A percentile compares a stretch with the other conserved stretches of the same genome.
Conservation (phyloP, 83 land plant genomes). For the Picea abies region DNA sequence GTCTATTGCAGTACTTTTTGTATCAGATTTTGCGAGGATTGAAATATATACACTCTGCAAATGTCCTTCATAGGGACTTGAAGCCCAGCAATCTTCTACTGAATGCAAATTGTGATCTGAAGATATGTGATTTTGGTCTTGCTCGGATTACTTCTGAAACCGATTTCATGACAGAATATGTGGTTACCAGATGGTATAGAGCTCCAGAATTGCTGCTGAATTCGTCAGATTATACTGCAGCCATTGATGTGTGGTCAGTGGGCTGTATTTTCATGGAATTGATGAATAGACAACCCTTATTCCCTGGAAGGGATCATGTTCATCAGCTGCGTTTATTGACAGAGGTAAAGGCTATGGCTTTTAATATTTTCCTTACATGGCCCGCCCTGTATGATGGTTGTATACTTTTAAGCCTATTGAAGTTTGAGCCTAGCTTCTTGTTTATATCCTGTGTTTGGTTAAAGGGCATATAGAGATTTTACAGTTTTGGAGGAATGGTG, state of each 20-base stretch:
- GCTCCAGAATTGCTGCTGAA: slow-evolving; percentile 77
- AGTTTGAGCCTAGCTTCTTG: no score
- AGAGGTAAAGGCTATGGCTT: slow-evolving; percentile 35
- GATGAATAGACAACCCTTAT: slow-evolving; percentile 63
- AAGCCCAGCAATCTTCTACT: slow-evolving; percentile 79
- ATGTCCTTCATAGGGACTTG: slow-evolving; percentile 76
- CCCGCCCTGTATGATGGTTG: no score
- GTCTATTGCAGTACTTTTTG: slow-evolving; percentile 65
- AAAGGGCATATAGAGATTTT: no score
- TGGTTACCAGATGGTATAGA: slow-evolving; percentile 84
- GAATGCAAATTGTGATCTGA: slow-evolving; percentile 79
- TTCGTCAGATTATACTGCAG: slow-evolving; percentile 82
- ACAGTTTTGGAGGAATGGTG: no score
- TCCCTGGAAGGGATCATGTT: slow-evolving; percentile 77
- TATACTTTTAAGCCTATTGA: no score
- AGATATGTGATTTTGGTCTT: slow-evolving; percentile 79
- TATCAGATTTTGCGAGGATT: slow-evolving; percentile 82
- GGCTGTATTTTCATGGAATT: slow-evolving; percentile 85
- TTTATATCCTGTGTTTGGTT: no score
- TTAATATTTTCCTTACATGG: background rate
- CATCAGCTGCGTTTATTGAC: slow-evolving; percentile 72
- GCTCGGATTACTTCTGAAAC: slow-evolving; percentile 73
- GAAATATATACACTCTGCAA: slow-evolving; percentile 83
- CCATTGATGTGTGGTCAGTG: slow-evolving; percentile 82
- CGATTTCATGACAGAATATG: slow-evolving; percentile 84